Percentiles rank a stretch among this genome's conserved stretches.
These are phyloP conservation scores for Candida sphagnicola DNA, from an alignment of 805 yeast species.

Conservation along the genomic window DNA sequence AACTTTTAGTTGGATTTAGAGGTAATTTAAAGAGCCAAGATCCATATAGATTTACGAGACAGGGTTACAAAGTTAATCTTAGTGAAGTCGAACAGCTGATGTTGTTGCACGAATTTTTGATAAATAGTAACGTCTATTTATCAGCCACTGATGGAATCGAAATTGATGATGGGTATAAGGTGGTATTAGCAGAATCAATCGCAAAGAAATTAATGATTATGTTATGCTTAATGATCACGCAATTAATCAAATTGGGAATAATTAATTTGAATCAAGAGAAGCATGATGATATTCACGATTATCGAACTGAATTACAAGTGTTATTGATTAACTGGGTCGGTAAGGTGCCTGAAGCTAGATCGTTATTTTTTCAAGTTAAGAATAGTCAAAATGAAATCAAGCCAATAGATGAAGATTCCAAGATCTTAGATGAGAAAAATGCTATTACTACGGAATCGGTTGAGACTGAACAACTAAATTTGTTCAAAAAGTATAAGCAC, in stretches of 20 bases:
- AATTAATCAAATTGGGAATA: slow-evolving; percentile 43
- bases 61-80: slow-evolving; percentile 45
- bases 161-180: slow-evolving; percentile 23
- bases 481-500: slow-evolving; percentile 10
- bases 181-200: slow-evolving; percentile 26
- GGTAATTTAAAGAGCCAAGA: slow-evolving; percentile 29
- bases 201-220: slow-evolving; percentile 45
- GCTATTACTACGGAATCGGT: neutral
- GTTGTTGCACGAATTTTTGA: slow-evolving; percentile 67
- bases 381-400: slow-evolving; percentile 10
- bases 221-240: slow-evolving; percentile 60
- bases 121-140: slow-evolving; percentile 40
- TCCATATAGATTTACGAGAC: slow-evolving; percentile 49
- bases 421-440: neutral
- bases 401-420: neutral
- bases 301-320: slow-evolving; percentile 55
- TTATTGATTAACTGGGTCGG: slow-evolving; percentile 65
- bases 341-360: slow-evolving; percentile 57
- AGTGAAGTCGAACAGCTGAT: slow-evolving; percentile 60
- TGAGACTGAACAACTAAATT: slow-evolving; percentile 8
- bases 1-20: slow-evolving; percentile 53
- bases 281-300: slow-evolving; percentile 42
- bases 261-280: slow-evolving; percentile 32
- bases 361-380: slow-evolving; percentile 43
- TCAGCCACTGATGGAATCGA: slow-evolving; percentile 29